Percentiles rank a stretch among this genome's conserved stretches.
Evolutionary conservation across 225 moss, liverwort and hornwort genomes (phyloP).

Genomic region (Marchantia polymorpha): DNA sequence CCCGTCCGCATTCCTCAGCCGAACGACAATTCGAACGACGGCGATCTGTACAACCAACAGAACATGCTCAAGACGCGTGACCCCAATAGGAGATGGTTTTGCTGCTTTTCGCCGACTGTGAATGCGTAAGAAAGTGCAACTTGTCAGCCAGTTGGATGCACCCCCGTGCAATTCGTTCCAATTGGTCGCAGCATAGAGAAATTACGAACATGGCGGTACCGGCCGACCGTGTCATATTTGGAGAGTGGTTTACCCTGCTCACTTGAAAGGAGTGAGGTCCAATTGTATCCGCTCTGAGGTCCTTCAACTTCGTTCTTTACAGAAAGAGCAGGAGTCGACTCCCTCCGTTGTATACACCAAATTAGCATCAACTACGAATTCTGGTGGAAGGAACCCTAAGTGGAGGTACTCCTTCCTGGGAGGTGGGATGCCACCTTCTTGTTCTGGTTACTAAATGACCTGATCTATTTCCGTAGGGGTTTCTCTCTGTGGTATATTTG

Average conservation of each 20-base stretch:
- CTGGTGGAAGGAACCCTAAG: constrained; percentile 18
- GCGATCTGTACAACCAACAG: constrained; percentile 51
- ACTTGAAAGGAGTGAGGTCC: constrained; percentile 4
- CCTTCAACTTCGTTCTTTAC: constrained; percentile 13
- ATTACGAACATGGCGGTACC: constrained; percentile 2
- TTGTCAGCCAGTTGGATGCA: constrained; percentile 12
- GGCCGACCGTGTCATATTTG: constrained; percentile 19
- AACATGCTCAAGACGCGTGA: neutral
- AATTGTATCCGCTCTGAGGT: constrained; percentile 7
- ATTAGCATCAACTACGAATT: constrained; percentile 2
- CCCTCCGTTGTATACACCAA: constrained; percentile 3
- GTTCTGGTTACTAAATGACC: constrained; percentile 16
- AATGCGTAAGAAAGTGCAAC: constrained; percentile 9
- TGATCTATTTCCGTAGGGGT: constrained; percentile 21
- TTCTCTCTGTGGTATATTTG: constrained; percentile 18
- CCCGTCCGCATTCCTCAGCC: constrained; percentile 40
- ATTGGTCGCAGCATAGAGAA: constrained; percentile 19
- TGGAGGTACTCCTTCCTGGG: constrained; percentile 12
- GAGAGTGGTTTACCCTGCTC: constrained; percentile 15
- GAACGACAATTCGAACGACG: constrained; percentile 18
- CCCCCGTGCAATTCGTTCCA: constrained; percentile 7
- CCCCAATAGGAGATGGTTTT: constrained; percentile 26
- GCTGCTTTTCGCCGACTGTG: constrained; percentile 25
- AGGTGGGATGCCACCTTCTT: constrained; percentile 23
- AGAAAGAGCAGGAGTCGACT: constrained; percentile 14